phyloP scores from a whole-genome alignment of 2,329 filamentous ascomycete species.

The Zopfia rhizophila region DNA sequence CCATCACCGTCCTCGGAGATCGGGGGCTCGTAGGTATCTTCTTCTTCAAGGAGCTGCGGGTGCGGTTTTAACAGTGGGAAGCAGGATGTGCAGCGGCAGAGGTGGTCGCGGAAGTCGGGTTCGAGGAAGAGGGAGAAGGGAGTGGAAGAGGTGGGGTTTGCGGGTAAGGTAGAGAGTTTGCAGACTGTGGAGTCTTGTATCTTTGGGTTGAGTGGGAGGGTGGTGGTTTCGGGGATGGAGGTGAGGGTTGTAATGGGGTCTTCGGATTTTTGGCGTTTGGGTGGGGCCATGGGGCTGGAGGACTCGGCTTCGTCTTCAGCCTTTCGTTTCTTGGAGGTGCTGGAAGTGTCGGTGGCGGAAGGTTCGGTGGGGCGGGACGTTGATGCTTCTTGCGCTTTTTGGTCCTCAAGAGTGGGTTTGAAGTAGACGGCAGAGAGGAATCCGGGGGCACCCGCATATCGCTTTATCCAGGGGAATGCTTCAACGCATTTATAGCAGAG shows the following conservation, averaged over 20 bases:
- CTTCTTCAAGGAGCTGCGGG: constrained; percentile 88
- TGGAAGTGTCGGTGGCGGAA: constrained; percentile 31
- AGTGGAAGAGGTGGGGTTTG: constrained; percentile 61
- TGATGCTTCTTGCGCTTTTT: constrained; percentile 16
- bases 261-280: constrained; percentile 50
- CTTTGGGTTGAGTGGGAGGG: constrained; percentile 42
- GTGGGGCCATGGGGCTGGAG: constrained; percentile 22
- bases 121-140: constrained; percentile 85
- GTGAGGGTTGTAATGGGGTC: constrained; percentile 36
- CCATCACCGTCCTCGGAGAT: constrained; percentile 71
- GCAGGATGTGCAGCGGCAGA: constrained; percentile 87
- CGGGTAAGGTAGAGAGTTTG: constrained; percentile 70
- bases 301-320: constrained; percentile 52
- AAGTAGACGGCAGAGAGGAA: constrained; percentile 80
- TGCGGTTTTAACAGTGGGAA: constrained; percentile 77
- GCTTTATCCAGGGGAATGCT: constrained; percentile 89
- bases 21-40: constrained; percentile 93
- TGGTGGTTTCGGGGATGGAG: constrained; percentile 49
- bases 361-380: constrained; percentile 25
- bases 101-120: constrained; percentile 78
- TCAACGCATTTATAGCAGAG: constrained; percentile 95
- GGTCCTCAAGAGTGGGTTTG: constrained; percentile 36
- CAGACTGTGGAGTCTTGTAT: constrained; percentile 54
- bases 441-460: constrained; percentile 80
- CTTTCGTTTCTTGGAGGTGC: constrained; percentile 57